These are phyloP conservation scores for Fusarium miscanthi DNA, from an alignment of 2,329 filamentous ascomycete species.

Conservation along the genomic window DNA sequence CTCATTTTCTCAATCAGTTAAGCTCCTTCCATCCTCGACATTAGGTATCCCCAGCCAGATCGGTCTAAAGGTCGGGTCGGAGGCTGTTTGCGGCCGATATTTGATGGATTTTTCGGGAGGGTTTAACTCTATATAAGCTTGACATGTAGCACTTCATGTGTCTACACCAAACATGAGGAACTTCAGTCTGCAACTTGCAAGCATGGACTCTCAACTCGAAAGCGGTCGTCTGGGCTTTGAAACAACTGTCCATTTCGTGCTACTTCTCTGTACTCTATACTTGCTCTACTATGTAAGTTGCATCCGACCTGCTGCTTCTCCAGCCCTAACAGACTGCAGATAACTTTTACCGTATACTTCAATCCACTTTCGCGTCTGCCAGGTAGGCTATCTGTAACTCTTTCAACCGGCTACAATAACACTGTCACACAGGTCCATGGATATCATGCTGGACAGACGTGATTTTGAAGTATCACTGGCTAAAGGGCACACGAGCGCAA, in stretches of 20 bases:
- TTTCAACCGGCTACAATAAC: accelerated
- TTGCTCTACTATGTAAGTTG: accelerated
- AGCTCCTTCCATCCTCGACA: not conserved
- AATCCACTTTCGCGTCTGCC: not conserved
- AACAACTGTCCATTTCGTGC: accelerated
- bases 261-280: not conserved
- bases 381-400: not conserved
- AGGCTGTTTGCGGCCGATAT: not conserved
- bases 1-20: no score
- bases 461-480: not conserved
- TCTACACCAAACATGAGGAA: not conserved
- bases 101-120: accelerated
- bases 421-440: not conserved
- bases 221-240: accelerated
- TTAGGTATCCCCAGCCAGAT: not conserved
- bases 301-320: accelerated
- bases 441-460: not conserved
- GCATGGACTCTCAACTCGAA: accelerated
- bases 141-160: accelerated
- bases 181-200: not conserved
- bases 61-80: accelerated
- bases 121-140: not conserved
- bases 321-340: accelerated
- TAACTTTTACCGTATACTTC: not conserved
- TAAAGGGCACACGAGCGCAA: not conserved